A percentile compares a stretch with the other conserved stretches of the same genome.
phyloP scores from a whole-genome alignment of 75 land plant species.

The Picea glauca region DNA sequence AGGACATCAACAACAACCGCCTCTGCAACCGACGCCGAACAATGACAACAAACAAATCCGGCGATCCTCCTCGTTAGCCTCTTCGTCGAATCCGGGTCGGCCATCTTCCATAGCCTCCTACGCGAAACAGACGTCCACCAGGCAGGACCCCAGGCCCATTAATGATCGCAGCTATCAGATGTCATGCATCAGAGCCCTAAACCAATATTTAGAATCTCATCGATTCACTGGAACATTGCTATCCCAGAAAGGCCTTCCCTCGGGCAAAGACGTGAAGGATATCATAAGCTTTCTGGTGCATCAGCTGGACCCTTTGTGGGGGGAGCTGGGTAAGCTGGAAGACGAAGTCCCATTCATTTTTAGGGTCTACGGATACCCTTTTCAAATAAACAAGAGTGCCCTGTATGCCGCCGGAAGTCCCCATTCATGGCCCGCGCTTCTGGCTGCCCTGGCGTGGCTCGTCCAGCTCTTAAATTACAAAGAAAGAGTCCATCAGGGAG shows the following conservation, averaged over 20 bases:
- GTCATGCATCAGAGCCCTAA: slow-evolving; percentile 44
- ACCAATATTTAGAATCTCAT: slow-evolving; percentile 53
- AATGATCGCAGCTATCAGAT: slow-evolving; percentile 49
- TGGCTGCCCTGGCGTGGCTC: slow-evolving; percentile 78
- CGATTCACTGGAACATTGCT: slow-evolving; percentile 22
- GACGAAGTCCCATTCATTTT: slow-evolving; percentile 65
- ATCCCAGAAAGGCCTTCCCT: slow-evolving; percentile 55
- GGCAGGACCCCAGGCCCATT: slow-evolving; percentile 31
- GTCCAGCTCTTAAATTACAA: slow-evolving; percentile 43
- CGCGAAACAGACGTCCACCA: slow-evolving; percentile 25
- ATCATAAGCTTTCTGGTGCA: slow-evolving; percentile 54
- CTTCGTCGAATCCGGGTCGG: neutral
- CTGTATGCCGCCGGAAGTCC: slow-evolving; percentile 77
- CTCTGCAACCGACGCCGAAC: neutral
- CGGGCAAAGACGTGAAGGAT: slow-evolving; percentile 61
- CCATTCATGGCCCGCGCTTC: slow-evolving; percentile 72
- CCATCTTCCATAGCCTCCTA: neutral
- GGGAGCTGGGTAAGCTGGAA: slow-evolving; percentile 31
- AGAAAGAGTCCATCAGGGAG: slow-evolving; percentile 15
- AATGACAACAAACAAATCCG: neutral
- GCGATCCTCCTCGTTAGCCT: neutral
- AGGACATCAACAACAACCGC: neutral
- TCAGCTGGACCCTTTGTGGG: slow-evolving; percentile 36
- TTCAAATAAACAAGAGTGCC: slow-evolving; percentile 69
- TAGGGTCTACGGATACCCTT: slow-evolving; percentile 47